Conservation (phyloP, 2,329 filamentous ascomycete species). For the Myriosclerotinia scirpicola region DNA sequence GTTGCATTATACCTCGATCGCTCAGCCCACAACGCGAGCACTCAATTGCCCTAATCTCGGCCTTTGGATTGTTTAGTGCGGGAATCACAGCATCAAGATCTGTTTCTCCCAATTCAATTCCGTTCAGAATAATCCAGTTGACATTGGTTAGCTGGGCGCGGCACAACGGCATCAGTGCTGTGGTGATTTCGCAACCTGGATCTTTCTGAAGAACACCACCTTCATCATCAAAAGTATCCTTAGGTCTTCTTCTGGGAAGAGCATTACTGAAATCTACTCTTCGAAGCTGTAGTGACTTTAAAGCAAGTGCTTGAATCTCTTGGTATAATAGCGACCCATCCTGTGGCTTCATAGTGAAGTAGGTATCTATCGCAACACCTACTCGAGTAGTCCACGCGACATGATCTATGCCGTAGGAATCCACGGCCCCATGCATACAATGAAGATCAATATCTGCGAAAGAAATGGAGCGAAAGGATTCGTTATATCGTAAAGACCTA, state of each 20-base stretch:
- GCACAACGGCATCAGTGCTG: slow-evolving; percentile 67
- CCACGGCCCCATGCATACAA: slow-evolving; percentile 59
- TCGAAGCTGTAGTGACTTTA: slow-evolving; percentile 63
- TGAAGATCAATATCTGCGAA: slow-evolving; percentile 66
- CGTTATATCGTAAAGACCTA: slow-evolving; percentile 68
- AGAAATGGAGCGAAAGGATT: slow-evolving; percentile 66
- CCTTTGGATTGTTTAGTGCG: slow-evolving; percentile 63
- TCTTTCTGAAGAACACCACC: slow-evolving; percentile 54
- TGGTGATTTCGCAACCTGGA: slow-evolving; percentile 66
- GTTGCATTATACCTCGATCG: slow-evolving; percentile 58
- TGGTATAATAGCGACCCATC: slow-evolving; percentile 59
- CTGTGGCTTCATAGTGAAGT: slow-evolving; percentile 40
- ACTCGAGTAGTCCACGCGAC: slow-evolving; percentile 61
- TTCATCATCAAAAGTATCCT: slow-evolving; percentile 46
- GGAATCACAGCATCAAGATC: slow-evolving; percentile 65
- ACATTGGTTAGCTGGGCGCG: slow-evolving; percentile 66
- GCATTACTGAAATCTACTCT: slow-evolving; percentile 65
- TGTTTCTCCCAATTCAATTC: slow-evolving; percentile 67
- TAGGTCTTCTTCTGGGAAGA: slow-evolving; percentile 53
- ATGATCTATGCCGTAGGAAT: slow-evolving; percentile 60
- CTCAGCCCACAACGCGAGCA: slow-evolving; percentile 62
- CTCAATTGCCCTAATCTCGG: slow-evolving; percentile 66
- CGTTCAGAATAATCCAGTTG: slow-evolving; percentile 68
- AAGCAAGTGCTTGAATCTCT: slow-evolving; percentile 64
- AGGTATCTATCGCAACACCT: slow-evolving; percentile 35